A percentile compares a stretch with the other conserved stretches of the same genome.
These are phyloP conservation scores for Psidium friedrichsthalianum DNA, from an alignment of 345 rosid species.

Conservation along the genomic window DNA sequence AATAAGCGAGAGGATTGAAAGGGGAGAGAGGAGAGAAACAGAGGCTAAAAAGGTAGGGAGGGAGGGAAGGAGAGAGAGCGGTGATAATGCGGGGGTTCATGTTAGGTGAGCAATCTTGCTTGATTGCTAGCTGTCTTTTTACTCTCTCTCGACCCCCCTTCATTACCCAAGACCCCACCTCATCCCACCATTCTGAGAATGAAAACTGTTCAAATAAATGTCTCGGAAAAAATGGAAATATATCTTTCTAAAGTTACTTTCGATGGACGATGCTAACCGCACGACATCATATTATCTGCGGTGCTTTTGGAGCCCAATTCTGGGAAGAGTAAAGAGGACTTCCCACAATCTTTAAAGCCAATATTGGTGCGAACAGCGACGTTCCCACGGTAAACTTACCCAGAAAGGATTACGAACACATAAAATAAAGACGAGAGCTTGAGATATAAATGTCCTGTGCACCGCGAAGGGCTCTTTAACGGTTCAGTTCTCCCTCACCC, in stretches of 20 bases:
- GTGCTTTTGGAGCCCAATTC: background rate
- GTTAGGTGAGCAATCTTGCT: slow-evolving; percentile 34
- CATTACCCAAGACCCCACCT: slow-evolving; percentile 36
- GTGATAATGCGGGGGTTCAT: background rate
- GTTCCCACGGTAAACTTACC: background rate
- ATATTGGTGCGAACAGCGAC: background rate
- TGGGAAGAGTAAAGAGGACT: background rate
- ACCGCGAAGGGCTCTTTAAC: background rate
- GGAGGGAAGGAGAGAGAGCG: background rate
- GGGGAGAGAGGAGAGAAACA: background rate
- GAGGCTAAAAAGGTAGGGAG: background rate
- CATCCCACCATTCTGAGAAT: slow-evolving; percentile 2
- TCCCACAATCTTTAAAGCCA: background rate
- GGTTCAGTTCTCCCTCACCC: background rate
- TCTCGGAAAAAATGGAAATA: background rate
- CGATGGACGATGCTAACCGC: background rate
- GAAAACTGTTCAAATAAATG: background rate
- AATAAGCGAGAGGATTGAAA: background rate
- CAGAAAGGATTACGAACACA: background rate
- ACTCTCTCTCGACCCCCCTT: slow-evolving; percentile 18
- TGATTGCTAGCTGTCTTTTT: slow-evolving; percentile 70
- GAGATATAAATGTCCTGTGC: background rate
- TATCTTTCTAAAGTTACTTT: background rate
- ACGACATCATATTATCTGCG: background rate
- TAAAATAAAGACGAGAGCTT: background rate